These are phyloP conservation scores for Zoysia japonica DNA, from an alignment of 176 grass and related monocot genomes.

Conservation along the genomic window DNA sequence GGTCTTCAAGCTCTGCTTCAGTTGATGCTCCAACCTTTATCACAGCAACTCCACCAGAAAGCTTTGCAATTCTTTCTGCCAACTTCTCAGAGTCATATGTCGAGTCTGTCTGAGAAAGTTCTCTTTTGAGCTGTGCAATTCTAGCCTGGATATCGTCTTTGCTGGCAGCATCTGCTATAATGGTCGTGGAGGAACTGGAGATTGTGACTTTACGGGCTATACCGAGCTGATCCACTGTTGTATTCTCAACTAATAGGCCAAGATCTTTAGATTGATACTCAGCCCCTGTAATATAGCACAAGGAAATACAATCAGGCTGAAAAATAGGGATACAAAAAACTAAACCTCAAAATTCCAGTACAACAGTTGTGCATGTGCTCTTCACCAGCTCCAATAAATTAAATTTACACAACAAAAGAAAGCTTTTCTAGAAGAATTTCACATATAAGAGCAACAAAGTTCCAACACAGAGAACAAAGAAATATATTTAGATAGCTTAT, in stretches of 20 bases:
- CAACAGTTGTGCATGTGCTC: neutral
- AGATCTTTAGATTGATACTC: constrained; percentile 95
- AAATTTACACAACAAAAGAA: neutral
- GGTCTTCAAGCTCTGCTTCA: constrained; percentile 88
- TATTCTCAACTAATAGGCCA: constrained; percentile 70
- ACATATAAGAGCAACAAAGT: neutral
- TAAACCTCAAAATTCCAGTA: neutral
- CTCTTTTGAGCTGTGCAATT: constrained; percentile 83
- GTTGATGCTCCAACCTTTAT: constrained; percentile 93
- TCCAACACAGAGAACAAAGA: neutral
- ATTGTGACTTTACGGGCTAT: constrained; percentile 78
- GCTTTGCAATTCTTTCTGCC: constrained; percentile 92
- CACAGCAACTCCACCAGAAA: constrained; percentile 88
- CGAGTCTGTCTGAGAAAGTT: constrained; percentile 85
- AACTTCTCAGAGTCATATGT: constrained; percentile 85
- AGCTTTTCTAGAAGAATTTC: neutral
- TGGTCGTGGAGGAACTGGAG: constrained; percentile 62
- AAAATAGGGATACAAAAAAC: neutral
- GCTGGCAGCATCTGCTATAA: constrained; percentile 79
- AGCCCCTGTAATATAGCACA: constrained; percentile 57
- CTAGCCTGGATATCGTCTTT: constrained; percentile 91
- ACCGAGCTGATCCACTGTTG: constrained; percentile 80
- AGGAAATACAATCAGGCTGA: neutral
- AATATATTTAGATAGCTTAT: neutral
- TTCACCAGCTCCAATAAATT: neutral